Evolutionary conservation across 2,329 filamentous ascomycete species (phyloP).

Genomic region (Fusarium luffae): DNA sequence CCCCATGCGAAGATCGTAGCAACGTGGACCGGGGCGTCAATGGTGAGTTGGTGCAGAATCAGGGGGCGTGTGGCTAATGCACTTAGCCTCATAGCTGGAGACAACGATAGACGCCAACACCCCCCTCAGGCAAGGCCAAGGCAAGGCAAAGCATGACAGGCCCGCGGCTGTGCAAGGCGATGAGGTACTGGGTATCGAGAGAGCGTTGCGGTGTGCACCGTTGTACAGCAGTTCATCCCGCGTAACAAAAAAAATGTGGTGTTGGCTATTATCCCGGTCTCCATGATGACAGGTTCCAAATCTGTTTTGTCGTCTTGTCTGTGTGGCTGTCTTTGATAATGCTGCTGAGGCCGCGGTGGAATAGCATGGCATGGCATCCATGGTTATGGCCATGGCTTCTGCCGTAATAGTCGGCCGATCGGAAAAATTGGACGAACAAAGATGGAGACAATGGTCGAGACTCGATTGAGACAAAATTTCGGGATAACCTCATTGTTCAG

Average conservation of each 20-base stretch:
- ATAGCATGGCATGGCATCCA: conserved; percentile 16
- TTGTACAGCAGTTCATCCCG: conserved; percentile 35
- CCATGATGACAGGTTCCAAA: conserved; percentile 41
- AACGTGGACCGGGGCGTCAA: conserved; percentile 36
- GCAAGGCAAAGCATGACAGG: conserved; percentile 29
- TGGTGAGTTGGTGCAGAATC: conserved; percentile 31
- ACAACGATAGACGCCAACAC: conserved; percentile 38
- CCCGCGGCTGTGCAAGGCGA: conserved; percentile 39
- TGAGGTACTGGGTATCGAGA: conserved; percentile 21
- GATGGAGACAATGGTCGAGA: conserved; percentile 16
- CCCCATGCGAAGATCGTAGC: conserved; percentile 46
- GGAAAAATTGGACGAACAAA: conserved; percentile 10
- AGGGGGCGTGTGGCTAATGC: conserved; percentile 32
- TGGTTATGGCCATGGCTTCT: conserved; percentile 15
- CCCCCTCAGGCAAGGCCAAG: conserved; percentile 30
- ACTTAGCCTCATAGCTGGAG: conserved; percentile 26
- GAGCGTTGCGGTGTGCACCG: conserved; percentile 38
- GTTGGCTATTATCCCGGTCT: conserved; percentile 20
- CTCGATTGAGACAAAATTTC: conserved; percentile 24
- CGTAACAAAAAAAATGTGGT: conserved; percentile 12
- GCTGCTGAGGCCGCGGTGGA: conserved; percentile 37
- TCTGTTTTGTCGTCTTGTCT: conserved; percentile 14
- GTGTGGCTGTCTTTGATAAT: conserved; percentile 18
- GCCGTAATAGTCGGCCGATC: conserved; percentile 13
- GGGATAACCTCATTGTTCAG: conserved; percentile 31